Evolutionary conservation across 2,329 filamentous ascomycete species (phyloP).

Genomic region (Botrytis paeoniae): DNA sequence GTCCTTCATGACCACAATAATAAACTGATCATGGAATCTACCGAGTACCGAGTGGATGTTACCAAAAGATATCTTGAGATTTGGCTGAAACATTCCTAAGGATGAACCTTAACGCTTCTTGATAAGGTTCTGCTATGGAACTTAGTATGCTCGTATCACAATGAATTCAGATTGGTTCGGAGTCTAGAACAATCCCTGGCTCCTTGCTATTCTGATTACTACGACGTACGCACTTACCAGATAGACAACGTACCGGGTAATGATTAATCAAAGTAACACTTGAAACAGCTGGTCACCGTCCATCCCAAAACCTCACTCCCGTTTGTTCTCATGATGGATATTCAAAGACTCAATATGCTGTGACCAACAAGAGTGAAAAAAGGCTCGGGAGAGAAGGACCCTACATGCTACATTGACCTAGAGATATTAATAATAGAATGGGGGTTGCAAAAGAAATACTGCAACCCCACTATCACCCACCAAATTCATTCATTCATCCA

Average conservation of each 20-base stretch:
- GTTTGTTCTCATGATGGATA: slow-evolving; percentile 5
- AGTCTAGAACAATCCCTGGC: neutral
- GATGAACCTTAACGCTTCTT: neutral
- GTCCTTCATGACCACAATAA: neutral
- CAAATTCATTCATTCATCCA: neutral
- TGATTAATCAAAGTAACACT: neutral
- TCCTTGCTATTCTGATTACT: neutral
- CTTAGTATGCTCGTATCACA: no score
- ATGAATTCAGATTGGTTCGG: neutral
- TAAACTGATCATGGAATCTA: neutral
- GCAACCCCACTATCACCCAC: neutral
- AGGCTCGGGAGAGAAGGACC: neutral
- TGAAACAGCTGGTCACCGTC: neutral
- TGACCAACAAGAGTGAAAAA: neutral
- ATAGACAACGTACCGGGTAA: neutral
- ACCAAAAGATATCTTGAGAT: neutral
- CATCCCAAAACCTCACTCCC: neutral
- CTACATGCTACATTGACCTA: neutral
- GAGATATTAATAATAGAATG: neutral
- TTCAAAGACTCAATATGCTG: neutral
- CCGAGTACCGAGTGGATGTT: neutral
- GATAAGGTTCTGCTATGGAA: neutral
- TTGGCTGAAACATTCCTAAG: neutral
- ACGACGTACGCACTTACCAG: neutral
- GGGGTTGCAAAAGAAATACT: neutral